A percentile compares a stretch with the other conserved stretches of the same genome.
Conservation (phyloP, 768 basidiomycete genomes). For the Lactarius deliciosus region DNA sequence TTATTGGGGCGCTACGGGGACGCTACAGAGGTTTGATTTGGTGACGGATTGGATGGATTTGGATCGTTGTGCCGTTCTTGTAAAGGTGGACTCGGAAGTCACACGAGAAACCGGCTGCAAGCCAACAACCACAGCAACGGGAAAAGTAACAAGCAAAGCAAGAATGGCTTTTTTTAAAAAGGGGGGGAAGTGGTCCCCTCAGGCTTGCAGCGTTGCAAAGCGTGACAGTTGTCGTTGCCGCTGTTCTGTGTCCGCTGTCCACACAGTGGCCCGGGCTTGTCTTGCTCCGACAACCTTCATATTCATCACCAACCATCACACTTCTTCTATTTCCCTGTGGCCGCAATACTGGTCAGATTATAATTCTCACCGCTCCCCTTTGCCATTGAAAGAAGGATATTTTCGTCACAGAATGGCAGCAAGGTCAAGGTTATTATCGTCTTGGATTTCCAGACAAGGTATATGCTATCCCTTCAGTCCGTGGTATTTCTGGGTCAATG, state of each 20-base stretch:
- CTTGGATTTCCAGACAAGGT: not conserved
- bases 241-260: not conserved
- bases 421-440: not conserved
- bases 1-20: not conserved
- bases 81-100: not conserved
- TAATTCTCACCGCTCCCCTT: not conserved
- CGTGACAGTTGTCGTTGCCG: not conserved
- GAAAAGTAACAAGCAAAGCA: not conserved
- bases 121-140: not conserved
- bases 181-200: not conserved
- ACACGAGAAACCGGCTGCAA: not conserved
- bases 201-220: too few species aligned
- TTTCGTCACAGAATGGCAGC: not conserved
- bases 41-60: not conserved
- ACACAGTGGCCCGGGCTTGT: not conserved
- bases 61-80: not conserved
- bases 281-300: not conserved
- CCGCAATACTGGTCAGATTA: not conserved
- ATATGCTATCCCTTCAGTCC: not conserved
- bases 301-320: not conserved
- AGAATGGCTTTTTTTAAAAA: not conserved
- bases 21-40: not conserved
- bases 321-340: conserved; percentile 1
- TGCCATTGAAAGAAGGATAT: not conserved
- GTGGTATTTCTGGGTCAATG: not conserved